Evolutionary conservation across 306 rosid genomes (phyloP).

Genomic region (Arachis stenosperma): DNA sequence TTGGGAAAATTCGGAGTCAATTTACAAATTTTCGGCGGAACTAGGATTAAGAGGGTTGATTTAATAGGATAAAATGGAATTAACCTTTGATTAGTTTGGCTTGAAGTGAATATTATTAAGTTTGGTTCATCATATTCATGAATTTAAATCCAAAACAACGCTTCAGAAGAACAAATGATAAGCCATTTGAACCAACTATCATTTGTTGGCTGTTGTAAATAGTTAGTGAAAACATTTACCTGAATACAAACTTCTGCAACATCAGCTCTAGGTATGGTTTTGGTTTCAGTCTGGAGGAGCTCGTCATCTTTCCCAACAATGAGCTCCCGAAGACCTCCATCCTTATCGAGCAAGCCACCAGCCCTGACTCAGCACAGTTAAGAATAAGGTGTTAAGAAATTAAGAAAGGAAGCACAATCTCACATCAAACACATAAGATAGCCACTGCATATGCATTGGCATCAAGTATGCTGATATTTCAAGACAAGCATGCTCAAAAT

Average conservation of each 20-base stretch:
- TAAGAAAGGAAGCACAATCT: slow-evolving; percentile 13
- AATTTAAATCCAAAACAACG: neutral
- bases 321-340: slow-evolving; percentile 81
- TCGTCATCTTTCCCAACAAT: slow-evolving; percentile 87
- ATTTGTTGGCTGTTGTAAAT: neutral
- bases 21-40: too few relatives aligned
- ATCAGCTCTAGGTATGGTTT: slow-evolving; percentile 79
- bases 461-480: neutral
- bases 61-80: too few relatives aligned
- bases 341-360: slow-evolving; percentile 92
- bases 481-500: slow-evolving; percentile 15
- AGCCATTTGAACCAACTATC: neutral
- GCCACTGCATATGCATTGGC: neutral
- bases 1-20: too few relatives aligned
- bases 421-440: slow-evolving; percentile 1
- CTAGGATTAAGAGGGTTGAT: too few relatives aligned
- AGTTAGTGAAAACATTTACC: slow-evolving; percentile 48
- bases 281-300: slow-evolving; percentile 85
- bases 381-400: slow-evolving; percentile 5
- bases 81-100: too few relatives aligned
- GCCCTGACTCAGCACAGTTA: slow-evolving; percentile 59
- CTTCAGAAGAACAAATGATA: neutral
- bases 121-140: too few relatives aligned
- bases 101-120: too few relatives aligned
- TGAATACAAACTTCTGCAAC: slow-evolving; percentile 94